Percentiles rank a stretch among this genome's conserved stretches.
These are phyloP conservation scores for Antrodiella citrinella DNA, from an alignment of 768 basidiomycete species.

Conservation along the genomic window DNA sequence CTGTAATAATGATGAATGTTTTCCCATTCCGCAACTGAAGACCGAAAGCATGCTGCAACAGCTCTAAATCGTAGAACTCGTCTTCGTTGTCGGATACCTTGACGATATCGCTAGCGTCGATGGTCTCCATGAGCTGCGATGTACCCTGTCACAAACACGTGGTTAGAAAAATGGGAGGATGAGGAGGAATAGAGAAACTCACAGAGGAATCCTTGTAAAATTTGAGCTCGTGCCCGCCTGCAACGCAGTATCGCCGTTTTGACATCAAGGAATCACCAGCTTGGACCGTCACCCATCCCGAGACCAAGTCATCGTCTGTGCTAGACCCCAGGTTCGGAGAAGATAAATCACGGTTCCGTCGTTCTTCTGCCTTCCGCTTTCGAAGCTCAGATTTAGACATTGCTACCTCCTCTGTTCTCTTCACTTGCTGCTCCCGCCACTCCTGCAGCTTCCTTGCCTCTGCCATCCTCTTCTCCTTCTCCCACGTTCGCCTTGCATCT, in stretches of 20 bases:
- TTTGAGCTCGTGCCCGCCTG: slow-evolving; percentile 16
- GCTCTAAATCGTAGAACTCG: background rate
- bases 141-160: background rate
- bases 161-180: too few species aligned
- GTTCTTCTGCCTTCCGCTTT: slow-evolving; percentile 8
- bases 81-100: background rate
- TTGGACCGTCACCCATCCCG: slow-evolving; percentile 26
- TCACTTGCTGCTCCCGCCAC: slow-evolving; percentile 16
- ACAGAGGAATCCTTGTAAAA: slow-evolving; percentile 19
- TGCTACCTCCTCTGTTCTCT: slow-evolving; percentile 12
- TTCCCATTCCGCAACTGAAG: background rate
- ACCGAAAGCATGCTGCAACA: background rate
- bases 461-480: slow-evolving; percentile 17
- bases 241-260: slow-evolving; percentile 25
- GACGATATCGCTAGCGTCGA: background rate
- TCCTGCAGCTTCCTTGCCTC: slow-evolving; percentile 19
- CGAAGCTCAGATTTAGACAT: slow-evolving; percentile 14
- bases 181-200: background rate
- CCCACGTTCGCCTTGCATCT: slow-evolving; percentile 17
- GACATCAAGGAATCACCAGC: slow-evolving; percentile 19
- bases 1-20: background rate
- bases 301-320: slow-evolving; percentile 6
- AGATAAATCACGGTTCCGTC: slow-evolving; percentile 1
- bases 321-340: background rate
- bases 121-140: background rate